Evolutionary conservation across 305 asterid species (phyloP).

Genomic region (Solanum aculeatissimum): DNA sequence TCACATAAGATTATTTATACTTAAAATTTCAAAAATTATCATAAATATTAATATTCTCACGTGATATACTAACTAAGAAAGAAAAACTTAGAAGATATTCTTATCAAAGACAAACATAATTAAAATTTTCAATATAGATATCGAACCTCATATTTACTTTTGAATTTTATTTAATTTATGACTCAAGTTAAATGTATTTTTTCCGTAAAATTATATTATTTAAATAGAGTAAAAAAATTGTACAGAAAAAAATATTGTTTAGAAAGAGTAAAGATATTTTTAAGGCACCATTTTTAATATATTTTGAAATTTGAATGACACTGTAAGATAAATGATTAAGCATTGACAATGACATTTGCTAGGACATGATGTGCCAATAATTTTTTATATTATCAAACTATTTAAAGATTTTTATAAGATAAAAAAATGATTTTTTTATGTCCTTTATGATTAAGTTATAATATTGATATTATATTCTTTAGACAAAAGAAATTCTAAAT

Average conservation of each 20-base stretch:
- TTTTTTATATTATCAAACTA: neutral
- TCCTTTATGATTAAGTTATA: too few species aligned
- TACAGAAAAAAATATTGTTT: too few species aligned
- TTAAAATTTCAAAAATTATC: neutral
- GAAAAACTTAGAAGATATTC: neutral
- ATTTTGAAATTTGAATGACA: neutral
- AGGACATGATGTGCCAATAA: neutral
- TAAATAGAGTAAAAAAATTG: too few species aligned
- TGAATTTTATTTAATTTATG: neutral
- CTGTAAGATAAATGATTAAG: neutral
- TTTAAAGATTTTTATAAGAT: neutral
- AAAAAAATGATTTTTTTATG: too few species aligned
- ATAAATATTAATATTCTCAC: neutral
- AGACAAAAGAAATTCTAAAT: neutral
- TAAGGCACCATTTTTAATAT: neutral
- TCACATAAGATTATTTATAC: neutral
- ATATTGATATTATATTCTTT: too few species aligned
- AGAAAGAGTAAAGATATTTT: neutral
- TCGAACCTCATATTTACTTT: neutral
- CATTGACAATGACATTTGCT: neutral
- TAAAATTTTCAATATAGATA: neutral
- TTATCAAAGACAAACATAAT: neutral
- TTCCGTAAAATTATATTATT: neutral
- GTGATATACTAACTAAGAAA: neutral
- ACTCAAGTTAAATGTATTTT: rapidly evolving